These are phyloP conservation scores for Sugiyamaella smithiae DNA, from an alignment of 805 yeast species.

Conservation along the genomic window DNA sequence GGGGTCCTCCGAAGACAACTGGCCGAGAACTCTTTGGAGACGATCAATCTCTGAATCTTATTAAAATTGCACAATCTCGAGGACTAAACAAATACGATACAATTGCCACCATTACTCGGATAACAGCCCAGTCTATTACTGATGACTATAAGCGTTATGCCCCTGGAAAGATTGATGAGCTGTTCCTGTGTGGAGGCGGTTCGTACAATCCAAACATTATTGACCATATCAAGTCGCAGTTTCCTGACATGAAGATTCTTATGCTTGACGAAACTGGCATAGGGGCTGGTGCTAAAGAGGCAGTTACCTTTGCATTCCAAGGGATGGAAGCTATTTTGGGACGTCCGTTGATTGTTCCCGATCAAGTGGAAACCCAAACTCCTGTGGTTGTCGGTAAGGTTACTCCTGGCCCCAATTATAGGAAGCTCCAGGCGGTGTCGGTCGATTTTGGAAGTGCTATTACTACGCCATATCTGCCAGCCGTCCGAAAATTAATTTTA, in stretches of 20 bases:
- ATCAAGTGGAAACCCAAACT: slow-evolving; percentile 24
- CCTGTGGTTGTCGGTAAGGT: slow-evolving; percentile 29
- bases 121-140: slow-evolving; percentile 30
- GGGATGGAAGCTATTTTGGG: slow-evolving; percentile 30
- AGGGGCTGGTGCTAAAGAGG: slow-evolving; percentile 27
- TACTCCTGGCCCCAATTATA: slow-evolving; percentile 30
- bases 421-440: slow-evolving; percentile 23
- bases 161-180: slow-evolving; percentile 25
- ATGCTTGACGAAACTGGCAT: slow-evolving; percentile 21
- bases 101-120: slow-evolving; percentile 31
- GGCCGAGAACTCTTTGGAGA: slow-evolving; percentile 33
- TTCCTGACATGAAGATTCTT: slow-evolving; percentile 26
- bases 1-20: slow-evolving; percentile 30
- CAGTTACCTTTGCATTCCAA: slow-evolving; percentile 31
- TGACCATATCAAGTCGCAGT: slow-evolving; percentile 19
- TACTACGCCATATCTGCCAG: slow-evolving; percentile 15
- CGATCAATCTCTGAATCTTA: slow-evolving; percentile 21
- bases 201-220: slow-evolving; percentile 29
- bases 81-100: slow-evolving; percentile 26
- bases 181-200: slow-evolving; percentile 32
- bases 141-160: slow-evolving; percentile 24
- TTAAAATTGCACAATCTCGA: slow-evolving; percentile 13
- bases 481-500: slow-evolving; percentile 16
- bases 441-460: slow-evolving; percentile 19
- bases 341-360: slow-evolving; percentile 28